These are phyloP conservation scores for Fusarium duplospermum DNA, from an alignment of 2,329 filamentous ascomycete genomes.

Conservation along the genomic window DNA sequence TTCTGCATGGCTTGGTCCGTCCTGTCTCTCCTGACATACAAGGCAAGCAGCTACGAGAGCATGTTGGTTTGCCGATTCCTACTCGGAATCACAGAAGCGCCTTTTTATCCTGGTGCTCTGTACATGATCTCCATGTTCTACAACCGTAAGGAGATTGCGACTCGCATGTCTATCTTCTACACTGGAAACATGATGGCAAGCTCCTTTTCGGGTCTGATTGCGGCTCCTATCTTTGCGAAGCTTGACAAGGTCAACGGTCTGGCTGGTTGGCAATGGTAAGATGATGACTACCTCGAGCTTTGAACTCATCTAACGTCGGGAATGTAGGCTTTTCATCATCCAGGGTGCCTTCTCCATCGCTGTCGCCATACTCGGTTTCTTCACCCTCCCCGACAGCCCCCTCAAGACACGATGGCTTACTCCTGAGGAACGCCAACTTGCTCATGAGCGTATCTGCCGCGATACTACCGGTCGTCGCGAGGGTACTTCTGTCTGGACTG, in stretches of 20 bases:
- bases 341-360: conserved; percentile 43
- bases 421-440: conserved; percentile 54
- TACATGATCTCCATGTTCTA: conserved; percentile 65
- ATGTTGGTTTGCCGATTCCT: conserved; percentile 58
- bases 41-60: conserved; percentile 54
- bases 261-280: conserved; percentile 47
- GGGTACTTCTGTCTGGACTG: conserved; percentile 51
- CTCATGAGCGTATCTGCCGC: conserved; percentile 52
- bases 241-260: conserved; percentile 44
- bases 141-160: conserved; percentile 60
- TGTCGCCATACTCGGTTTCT: conserved; percentile 48
- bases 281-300: no score
- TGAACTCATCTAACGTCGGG: background rate
- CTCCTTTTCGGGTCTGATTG: conserved; percentile 58
- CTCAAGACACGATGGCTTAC: conserved; percentile 53
- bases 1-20: conserved; percentile 55
- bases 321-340: conserved; percentile 44
- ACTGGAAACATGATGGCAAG: conserved; percentile 52
- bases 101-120: conserved; percentile 51
- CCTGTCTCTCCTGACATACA: conserved; percentile 54
- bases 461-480: conserved; percentile 43
- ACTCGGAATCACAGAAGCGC: conserved; percentile 55
- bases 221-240: conserved; percentile 53
- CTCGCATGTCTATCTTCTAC: conserved; percentile 59
- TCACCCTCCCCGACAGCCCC: conserved; percentile 53